phyloP scores from a whole-genome alignment of 2,329 filamentous ascomycete species.

The Sarocladium kiliense region DNA sequence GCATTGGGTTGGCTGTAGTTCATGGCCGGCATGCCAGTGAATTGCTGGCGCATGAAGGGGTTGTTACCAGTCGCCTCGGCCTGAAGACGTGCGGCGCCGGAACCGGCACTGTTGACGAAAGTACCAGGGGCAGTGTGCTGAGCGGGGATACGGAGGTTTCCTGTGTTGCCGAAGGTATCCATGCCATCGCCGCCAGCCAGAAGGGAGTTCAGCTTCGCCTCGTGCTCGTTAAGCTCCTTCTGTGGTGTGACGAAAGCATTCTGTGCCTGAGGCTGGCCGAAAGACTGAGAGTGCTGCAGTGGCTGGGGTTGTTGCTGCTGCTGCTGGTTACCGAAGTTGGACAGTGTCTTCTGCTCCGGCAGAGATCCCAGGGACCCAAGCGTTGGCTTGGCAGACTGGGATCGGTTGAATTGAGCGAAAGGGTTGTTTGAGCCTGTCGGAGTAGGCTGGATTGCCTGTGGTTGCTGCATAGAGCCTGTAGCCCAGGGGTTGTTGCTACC shows the following conservation, averaged over 20 bases:
- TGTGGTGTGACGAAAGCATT: constrained; percentile 29
- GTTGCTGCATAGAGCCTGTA: constrained; percentile 49
- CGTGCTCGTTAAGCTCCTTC: constrained; percentile 56
- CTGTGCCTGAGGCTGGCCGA: constrained; percentile 33
- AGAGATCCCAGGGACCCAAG: constrained; percentile 70
- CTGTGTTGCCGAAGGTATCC: constrained; percentile 97
- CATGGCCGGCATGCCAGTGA: constrained; percentile 66
- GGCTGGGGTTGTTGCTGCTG: constrained; percentile 38
- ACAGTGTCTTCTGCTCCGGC: constrained; percentile 78
- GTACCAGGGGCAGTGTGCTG: constrained; percentile 95
- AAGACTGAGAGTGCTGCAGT: constrained; percentile 35
- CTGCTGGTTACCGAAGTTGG: constrained; percentile 46
- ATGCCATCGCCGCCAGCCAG: constrained; percentile 85
- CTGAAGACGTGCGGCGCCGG: constrained; percentile 66
- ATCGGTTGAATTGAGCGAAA: constrained; percentile 72
- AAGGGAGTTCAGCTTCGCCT: constrained; percentile 78
- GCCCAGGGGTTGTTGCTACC: constrained; percentile 97
- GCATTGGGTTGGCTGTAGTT: constrained; percentile 50
- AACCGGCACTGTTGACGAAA: constrained; percentile 92
- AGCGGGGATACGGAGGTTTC: constrained; percentile 87
- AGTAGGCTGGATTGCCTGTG: constrained; percentile 66
- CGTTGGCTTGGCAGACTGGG: constrained; percentile 46
- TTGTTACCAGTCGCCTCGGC: constrained; percentile 75
- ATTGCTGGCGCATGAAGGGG: constrained; percentile 81
- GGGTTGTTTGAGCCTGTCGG: constrained; percentile 97